Percentiles rank a stretch among this genome's conserved stretches.
Conservation (phyloP, 2,329 filamentous ascomycete genomes). For the Coniochaeta hoffmannii region DNA sequence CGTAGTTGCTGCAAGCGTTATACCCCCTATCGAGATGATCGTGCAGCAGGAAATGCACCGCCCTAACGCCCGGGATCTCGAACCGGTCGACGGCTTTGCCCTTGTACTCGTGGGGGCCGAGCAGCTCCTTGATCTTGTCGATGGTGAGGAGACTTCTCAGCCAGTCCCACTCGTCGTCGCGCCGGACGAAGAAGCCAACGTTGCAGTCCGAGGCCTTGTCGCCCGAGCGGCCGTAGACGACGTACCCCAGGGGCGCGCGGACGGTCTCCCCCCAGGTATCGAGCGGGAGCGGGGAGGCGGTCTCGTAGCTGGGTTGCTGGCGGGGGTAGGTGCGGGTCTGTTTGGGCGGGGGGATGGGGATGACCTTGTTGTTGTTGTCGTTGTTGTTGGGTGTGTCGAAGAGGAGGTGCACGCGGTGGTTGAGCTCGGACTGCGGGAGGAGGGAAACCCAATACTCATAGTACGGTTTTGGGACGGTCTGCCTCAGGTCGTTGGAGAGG, state of each 20-base stretch:
- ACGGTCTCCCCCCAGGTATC: constrained; percentile 11
- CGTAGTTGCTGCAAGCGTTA: not conserved
- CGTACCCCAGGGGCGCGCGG: constrained; percentile 5
- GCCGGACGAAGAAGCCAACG: constrained; percentile 35
- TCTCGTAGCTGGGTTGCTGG: constrained; percentile 5
- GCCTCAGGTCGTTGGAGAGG: not conserved
- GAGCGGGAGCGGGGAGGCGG: not conserved
- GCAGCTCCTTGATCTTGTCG: constrained; percentile 25
- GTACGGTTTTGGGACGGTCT: not conserved
- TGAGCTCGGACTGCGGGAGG: not conserved
- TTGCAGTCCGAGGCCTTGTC: constrained; percentile 37
- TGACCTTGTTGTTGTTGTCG: not conserved
- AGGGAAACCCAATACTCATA: not conserved
- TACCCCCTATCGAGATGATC: not conserved
- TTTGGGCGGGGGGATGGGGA: not conserved
- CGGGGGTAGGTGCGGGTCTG: not conserved
- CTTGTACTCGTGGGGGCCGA: constrained; percentile 25
- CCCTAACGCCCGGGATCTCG: constrained; percentile 17
- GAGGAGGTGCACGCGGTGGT: not conserved
- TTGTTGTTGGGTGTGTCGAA: not conserved
- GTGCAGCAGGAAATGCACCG: not conserved
- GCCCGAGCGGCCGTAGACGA: constrained; percentile 13
- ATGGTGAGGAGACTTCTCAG: constrained; percentile 30
- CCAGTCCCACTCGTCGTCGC: constrained; percentile 36
- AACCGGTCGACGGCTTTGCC: constrained; percentile 32